Conservation (phyloP, 2,329 filamentous ascomycete species). For the Nemania sp. region DNA sequence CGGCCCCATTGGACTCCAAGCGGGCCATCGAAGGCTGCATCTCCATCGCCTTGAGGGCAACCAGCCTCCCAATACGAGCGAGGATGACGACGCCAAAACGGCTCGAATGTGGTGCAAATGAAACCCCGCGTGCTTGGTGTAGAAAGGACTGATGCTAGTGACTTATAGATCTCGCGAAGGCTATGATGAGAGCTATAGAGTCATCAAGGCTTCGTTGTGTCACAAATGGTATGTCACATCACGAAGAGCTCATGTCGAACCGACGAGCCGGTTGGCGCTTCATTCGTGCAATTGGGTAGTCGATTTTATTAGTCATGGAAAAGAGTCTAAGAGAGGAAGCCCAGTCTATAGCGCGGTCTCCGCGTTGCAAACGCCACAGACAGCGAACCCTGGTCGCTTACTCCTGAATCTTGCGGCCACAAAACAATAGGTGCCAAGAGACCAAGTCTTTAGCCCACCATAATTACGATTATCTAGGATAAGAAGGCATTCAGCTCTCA, state of each 20-base stretch:
- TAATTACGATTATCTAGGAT: conserved; percentile 14
- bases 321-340: conserved; percentile 11
- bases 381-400: conserved; percentile 19
- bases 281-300: conserved; percentile 6
- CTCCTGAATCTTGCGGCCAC: conserved; percentile 22
- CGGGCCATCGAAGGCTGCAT: conserved; percentile 21
- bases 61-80: conserved; percentile 9
- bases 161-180: conserved; percentile 1
- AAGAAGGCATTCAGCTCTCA: conserved; percentile 18
- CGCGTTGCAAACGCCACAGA: conserved; percentile 15
- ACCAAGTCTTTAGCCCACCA: conserved; percentile 12
- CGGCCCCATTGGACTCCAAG: conserved; percentile 12
- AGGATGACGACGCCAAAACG: conserved; percentile 7
- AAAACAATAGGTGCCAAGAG: conserved; percentile 16
- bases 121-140: not conserved
- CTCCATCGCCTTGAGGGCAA: conserved; percentile 12
- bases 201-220: conserved; percentile 7
- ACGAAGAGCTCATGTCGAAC: conserved; percentile 12
- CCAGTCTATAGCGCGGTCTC: conserved; percentile 10
- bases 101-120: not conserved
- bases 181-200: conserved; percentile 9
- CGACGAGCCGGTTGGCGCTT: conserved; percentile 7
- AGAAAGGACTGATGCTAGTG: not conserved
- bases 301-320: conserved; percentile 15
- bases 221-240: conserved; percentile 14